Evolutionary conservation across 2,329 filamentous ascomycete genomes (phyloP).

Genomic region (Colletotrichum echinochloae): DNA sequence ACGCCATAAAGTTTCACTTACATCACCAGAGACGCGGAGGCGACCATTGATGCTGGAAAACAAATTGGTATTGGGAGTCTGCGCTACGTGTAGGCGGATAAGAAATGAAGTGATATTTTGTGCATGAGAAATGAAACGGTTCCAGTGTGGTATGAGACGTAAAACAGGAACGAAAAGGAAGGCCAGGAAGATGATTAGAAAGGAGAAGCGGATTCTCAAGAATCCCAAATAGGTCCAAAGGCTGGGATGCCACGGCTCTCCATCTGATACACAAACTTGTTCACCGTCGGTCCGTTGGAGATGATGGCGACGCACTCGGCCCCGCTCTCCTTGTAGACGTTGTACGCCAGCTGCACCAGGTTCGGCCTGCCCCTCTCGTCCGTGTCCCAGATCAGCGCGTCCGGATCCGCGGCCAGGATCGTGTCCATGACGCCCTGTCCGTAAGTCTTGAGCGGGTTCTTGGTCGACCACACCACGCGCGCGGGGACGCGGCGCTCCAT

Average conservation of each 20-base stretch:
- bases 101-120: background rate
- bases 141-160: background rate
- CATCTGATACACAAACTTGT: slow-evolving; percentile 75
- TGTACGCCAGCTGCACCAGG: slow-evolving; percentile 60
- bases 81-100: background rate
- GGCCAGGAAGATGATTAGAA: background rate
- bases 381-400: slow-evolving; percentile 77
- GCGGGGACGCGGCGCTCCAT: slow-evolving; percentile 61
- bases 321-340: slow-evolving; percentile 66
- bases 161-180: background rate
- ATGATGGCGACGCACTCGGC: slow-evolving; percentile 80
- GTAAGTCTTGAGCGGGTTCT: slow-evolving; percentile 72
- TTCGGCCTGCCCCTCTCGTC: slow-evolving; percentile 69
- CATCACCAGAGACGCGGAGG: too few species aligned
- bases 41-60: background rate
- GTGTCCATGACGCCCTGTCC: slow-evolving; percentile 67
- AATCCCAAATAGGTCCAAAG: slow-evolving; percentile 81
- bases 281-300: slow-evolving; percentile 75
- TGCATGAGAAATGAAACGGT: background rate
- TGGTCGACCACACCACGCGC: slow-evolving; percentile 77
- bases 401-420: slow-evolving; percentile 68
- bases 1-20: background rate
- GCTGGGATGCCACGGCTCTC: slow-evolving; percentile 74
- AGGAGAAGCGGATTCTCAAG: slow-evolving; percentile 44
- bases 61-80: background rate